Conservation (phyloP, 2,329 filamentous ascomycete genomes). For the Myotisia sp. region DNA sequence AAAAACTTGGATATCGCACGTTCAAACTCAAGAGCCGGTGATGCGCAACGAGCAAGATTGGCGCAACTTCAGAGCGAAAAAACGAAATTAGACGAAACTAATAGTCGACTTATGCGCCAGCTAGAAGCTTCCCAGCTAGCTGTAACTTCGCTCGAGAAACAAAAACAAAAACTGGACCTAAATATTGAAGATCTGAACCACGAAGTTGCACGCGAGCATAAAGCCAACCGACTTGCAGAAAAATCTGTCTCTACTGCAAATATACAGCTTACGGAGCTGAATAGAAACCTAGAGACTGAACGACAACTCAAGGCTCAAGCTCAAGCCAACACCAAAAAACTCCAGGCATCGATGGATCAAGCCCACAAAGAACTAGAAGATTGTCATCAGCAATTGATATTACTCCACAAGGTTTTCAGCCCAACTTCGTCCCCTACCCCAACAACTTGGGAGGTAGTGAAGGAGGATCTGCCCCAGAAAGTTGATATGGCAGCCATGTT, state of each 20-base stretch:
- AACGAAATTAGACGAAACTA: constrained; percentile 65
- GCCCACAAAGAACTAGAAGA: constrained; percentile 69
- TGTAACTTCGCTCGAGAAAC: constrained; percentile 76
- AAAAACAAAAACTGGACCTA: constrained; percentile 80
- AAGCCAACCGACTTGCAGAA: constrained; percentile 77
- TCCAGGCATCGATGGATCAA: constrained; percentile 65
- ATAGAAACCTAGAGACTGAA: constrained; percentile 81
- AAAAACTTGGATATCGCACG: constrained; percentile 93
- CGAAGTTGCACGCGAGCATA: constrained; percentile 77
- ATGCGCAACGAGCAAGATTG: constrained; percentile 66
- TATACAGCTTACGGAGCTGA: constrained; percentile 74
- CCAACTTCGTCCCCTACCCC: constrained; percentile 53
- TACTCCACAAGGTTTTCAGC: constrained; percentile 76
- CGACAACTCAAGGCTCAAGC: constrained; percentile 71
- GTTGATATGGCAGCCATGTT: constrained; percentile 74
- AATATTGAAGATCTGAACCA: constrained; percentile 85
- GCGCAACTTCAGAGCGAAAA: constrained; percentile 70
- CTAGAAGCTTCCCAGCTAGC: constrained; percentile 72
- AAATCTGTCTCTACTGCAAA: constrained; percentile 68
- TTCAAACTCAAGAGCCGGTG: constrained; percentile 70
- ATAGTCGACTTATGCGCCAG: constrained; percentile 64
- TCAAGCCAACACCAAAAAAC: constrained; percentile 67
- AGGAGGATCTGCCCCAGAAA: constrained; percentile 51
- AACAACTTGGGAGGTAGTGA: constrained; percentile 53
- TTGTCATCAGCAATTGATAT: constrained; percentile 62